A percentile compares a stretch with the other conserved stretches of the same genome.
phyloP scores from a whole-genome alignment of 139 green algal genomes.

The Haematococcus sp. region DNA sequence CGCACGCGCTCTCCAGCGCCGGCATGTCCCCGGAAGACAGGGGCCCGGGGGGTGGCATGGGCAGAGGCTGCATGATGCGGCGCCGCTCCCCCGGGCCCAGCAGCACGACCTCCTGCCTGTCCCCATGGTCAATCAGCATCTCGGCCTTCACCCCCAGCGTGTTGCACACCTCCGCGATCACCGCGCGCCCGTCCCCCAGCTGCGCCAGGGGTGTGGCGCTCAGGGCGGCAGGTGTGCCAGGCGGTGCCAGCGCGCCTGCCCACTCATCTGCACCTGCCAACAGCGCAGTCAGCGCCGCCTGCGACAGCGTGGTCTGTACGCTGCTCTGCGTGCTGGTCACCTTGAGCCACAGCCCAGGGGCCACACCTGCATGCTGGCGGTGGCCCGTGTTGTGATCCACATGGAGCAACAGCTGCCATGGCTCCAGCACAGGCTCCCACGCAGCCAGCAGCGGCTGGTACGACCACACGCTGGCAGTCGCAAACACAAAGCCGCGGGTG shows the following conservation, averaged over 20 bases:
- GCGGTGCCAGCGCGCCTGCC: background rate
- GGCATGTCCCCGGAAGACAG: background rate
- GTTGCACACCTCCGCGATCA: conserved; percentile 59
- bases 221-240: background rate
- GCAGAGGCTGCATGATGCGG: conserved; percentile 17
- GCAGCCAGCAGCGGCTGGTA: conserved; percentile 58
- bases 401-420: conserved; percentile 69
- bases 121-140: conserved; percentile 70
- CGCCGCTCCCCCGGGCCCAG: background rate
- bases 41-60: background rate
- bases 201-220: background rate
- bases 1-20: background rate
- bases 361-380: conserved; percentile 22
- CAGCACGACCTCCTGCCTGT: conserved; percentile 14
- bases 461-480: conserved; percentile 48
- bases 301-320: conserved; percentile 54
- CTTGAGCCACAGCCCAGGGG: conserved; percentile 39
- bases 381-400: conserved; percentile 32
- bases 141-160: conserved; percentile 52
- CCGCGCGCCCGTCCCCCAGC: conserved; percentile 24
- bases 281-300: conserved; percentile 18
- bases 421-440: conserved; percentile 90
- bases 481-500: conserved; percentile 37
- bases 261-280: conserved; percentile 18
- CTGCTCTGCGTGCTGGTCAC: conserved; percentile 41